Evolutionary conservation across 2,329 filamentous ascomycete genomes (phyloP).

Genomic region (Hypoxylon sp.): DNA sequence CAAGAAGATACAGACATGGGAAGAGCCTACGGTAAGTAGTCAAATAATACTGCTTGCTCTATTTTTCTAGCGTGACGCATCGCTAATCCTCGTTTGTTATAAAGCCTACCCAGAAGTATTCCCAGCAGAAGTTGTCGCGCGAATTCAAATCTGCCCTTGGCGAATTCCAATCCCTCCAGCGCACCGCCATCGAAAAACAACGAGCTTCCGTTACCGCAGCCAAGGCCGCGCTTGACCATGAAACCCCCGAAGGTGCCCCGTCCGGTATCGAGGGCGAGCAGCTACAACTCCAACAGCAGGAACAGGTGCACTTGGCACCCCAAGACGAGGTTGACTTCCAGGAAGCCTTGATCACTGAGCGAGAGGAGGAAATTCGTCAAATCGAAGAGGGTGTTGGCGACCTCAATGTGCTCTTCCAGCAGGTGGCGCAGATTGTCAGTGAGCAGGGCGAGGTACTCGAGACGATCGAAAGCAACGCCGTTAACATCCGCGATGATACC

Average conservation of each 20-base stretch:
- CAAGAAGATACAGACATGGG: slow-evolving; percentile 91
- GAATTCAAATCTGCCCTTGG: slow-evolving; percentile 91
- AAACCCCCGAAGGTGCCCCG: slow-evolving; percentile 49
- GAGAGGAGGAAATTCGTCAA: slow-evolving; percentile 95
- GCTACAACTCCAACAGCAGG: slow-evolving; percentile 73
- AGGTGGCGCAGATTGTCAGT: slow-evolving; percentile 96
- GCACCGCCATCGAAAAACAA: slow-evolving; percentile 91
- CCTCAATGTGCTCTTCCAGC: slow-evolving; percentile 94
- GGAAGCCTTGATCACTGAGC: slow-evolving; percentile 93
- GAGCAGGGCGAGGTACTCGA: slow-evolving; percentile 93
- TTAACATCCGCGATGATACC: slow-evolving; percentile 84
- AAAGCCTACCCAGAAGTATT: slow-evolving; percentile 95
- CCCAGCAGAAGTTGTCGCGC: slow-evolving; percentile 92
- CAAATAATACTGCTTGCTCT: slow-evolving; percentile 32
- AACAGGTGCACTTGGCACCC: slow-evolving; percentile 83
- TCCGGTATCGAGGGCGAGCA: slow-evolving; percentile 53
- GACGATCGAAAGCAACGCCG: slow-evolving; percentile 89
- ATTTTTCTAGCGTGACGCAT: slow-evolving; percentile 4
- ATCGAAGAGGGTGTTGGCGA: slow-evolving; percentile 97
- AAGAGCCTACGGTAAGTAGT: slow-evolving; percentile 78
- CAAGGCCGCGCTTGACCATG: slow-evolving; percentile 79
- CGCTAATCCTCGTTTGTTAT: slow-evolving; percentile 21
- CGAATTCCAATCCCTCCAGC: slow-evolving; percentile 94
- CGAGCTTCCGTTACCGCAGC: slow-evolving; percentile 87
- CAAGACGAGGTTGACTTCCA: slow-evolving; percentile 99